Evolutionary conservation across 345 rosid species (phyloP).

Genomic region (Schrenkiella parvula): DNA sequence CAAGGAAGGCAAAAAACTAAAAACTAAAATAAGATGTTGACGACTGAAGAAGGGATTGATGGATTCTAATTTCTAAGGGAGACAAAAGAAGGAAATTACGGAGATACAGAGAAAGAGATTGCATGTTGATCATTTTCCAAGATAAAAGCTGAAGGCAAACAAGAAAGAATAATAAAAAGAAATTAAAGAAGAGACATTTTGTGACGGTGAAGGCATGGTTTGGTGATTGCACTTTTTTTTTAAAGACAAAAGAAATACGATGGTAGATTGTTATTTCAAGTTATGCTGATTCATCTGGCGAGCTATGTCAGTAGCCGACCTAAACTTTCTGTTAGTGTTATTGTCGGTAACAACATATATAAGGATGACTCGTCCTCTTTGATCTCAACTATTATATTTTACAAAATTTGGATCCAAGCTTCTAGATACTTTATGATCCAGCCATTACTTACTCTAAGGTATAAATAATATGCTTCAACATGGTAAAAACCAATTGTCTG

Average conservation of each 20-base stretch:
- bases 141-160: slow-evolving; percentile 17
- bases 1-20: slow-evolving; percentile 16
- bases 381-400: neutral
- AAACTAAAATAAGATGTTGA: slow-evolving; percentile 15
- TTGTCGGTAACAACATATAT: neutral
- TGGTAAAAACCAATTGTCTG: neutral
- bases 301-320: neutral
- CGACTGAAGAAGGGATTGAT: slow-evolving; percentile 33
- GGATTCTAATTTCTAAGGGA: slow-evolving; percentile 20
- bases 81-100: slow-evolving; percentile 21
- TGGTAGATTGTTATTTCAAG: slow-evolving; percentile 7
- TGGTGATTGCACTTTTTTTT: neutral
- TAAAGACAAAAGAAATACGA: neutral
- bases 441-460: neutral
- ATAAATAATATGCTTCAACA: neutral
- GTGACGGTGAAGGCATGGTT: slow-evolving; percentile 33
- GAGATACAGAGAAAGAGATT: neutral
- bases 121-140: neutral
- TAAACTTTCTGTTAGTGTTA: neutral
- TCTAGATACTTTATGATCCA: neutral
- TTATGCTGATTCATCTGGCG: neutral
- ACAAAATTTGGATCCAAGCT: neutral
- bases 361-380: neutral
- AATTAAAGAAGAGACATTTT: slow-evolving; percentile 27
- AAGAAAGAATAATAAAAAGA: neutral